Evolutionary conservation across 306 rosid genomes (phyloP), one percentile per base, ranked within the genome.

Genomic region (Ceratonia siliqua): DNA sequence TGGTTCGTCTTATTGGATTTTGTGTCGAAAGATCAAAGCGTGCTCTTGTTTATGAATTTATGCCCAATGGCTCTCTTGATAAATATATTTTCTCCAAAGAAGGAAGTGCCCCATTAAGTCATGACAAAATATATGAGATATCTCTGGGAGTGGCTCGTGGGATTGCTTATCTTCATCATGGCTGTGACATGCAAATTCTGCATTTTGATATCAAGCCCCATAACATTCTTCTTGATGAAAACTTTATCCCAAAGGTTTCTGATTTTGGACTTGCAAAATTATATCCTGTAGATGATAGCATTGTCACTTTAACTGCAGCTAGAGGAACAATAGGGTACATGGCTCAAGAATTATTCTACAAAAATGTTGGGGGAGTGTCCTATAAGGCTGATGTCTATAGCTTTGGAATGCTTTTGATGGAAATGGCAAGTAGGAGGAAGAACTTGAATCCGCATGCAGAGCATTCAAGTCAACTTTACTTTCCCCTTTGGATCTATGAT

Each of bases 31-130:
- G 75, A 53, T 54, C 81, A 2, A 81, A 76, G 36, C 58, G 82
- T 28, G 78, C 78, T 5, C 85, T 77, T 24, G 73, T 77, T 0
- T 78, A 73, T 25, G 83, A 82, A 1, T 73, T 73, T 55, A 78
- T 78, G 81, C 35, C 69, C 2, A 78, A 78, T 54, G 78, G 83
- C 0, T 82, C 86, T 5, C 75, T 78, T 6, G 78, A 82, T 2
- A 73, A 62, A 12, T 30, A 78, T 8, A 82, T 73, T 25, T 73
- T 68, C 21, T 24, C 69, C 1, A 6, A 53, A 36, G 59, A 43
- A 55, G 38, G 9, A 43, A 48, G 1, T 1, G 0, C 7, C 30
- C 7, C 72, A 11, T 56, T 82, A 17, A 64, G 53, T 30, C 72
- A 11, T 3, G 30, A 65, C 36, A 72, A 65, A 73, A 64, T 77